phyloP scores from a whole-genome alignment of 1,284 basidiomycete genomes.

The Fomitopsis pinicola region DNA sequence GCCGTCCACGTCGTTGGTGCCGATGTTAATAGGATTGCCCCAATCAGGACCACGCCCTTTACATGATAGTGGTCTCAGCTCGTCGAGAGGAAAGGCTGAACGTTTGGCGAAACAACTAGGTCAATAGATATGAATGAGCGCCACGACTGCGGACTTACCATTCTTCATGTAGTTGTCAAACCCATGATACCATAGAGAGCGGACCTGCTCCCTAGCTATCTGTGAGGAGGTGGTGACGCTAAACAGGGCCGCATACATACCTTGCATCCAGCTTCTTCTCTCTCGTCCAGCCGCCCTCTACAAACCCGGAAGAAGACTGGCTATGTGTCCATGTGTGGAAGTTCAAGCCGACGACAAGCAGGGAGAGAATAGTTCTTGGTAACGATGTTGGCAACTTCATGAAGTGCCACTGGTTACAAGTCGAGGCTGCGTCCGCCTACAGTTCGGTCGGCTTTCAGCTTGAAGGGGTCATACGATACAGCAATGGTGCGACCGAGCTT shows the following conservation, averaged over 20 bases:
- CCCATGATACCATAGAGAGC: constrained; percentile 80
- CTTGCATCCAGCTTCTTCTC: constrained; percentile 58
- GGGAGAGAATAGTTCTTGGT: constrained; percentile 49
- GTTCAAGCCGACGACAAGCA: constrained; percentile 44
- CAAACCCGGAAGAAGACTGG: constrained; percentile 27
- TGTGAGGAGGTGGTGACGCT: not conserved
- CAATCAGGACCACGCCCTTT: constrained; percentile 78
- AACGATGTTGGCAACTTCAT: constrained; percentile 68
- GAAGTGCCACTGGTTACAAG: constrained; percentile 9
- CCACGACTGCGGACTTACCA: constrained; percentile 42
- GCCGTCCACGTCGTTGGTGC: constrained; percentile 80
- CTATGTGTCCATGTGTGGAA: constrained; percentile 35
- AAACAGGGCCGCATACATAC: constrained; percentile 31
- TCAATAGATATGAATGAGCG: not conserved
- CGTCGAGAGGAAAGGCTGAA: constrained; percentile 77
- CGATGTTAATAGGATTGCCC: constrained; percentile 66
- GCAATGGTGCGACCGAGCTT: not conserved
- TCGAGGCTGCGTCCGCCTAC: not conserved
- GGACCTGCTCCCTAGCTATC: constrained; percentile 55
- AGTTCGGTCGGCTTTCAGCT: not conserved
- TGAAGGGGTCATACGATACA: not conserved
- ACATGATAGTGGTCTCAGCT: constrained; percentile 82
- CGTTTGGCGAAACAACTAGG: not conserved
- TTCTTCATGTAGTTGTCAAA: constrained; percentile 76
- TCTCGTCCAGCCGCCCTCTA: constrained; percentile 47